Base-by-base conservation (phyloP, 2,329 filamentous ascomycete species). In the Talaromyces sp. region DNA sequence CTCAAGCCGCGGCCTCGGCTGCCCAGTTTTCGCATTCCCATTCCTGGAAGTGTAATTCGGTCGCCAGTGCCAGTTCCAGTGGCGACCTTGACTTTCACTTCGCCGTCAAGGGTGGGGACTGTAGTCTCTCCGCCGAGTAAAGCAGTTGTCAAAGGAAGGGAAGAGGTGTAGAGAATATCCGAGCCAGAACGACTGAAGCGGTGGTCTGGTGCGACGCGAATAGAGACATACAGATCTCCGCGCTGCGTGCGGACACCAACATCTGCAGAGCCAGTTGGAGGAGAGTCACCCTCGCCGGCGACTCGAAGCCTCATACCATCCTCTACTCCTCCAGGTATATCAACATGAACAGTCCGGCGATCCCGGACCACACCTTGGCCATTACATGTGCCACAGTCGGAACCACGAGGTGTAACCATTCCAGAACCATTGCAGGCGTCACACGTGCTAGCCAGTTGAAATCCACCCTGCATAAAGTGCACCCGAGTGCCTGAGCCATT, bases 401-500 rank as follows among this genome's bases (percentile, higher is more conserved):
- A 88, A 51, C 91, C 91, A 67, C 84, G 86, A 2, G 95, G 92
- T 35, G 91, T 88, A 2, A 84, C 82, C 57, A 87, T 80, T 54
- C 95, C 95, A 51, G 85, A 87, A 3, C 95, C 95, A 56, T 87
- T 87, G 73, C 95, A 99, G 38, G 86, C 79, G 21, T 84, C 82
- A 75, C 95, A 99, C 1, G 92, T 96, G 63, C 90, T 91, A 4
- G 90, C 91, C 88, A 99, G 93, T 78, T 98, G 93, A 78, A 99
- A 98, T 26, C 92, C 93, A 58, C 92, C 92, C 68, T 91, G 87
- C 84, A 97, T 89, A 70, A 91, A 89, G 75, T 96, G 91, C 55
- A 98, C 88, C 60, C 90, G 84, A 41, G 89, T 90, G 56, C 95
- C 95, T 1, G 91, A 91, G 17, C 95, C 95, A 63, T 89, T 88